These are phyloP conservation scores for Elsinoe arachidis DNA, from an alignment of 2,329 filamentous ascomycete genomes.

Conservation along the genomic window DNA sequence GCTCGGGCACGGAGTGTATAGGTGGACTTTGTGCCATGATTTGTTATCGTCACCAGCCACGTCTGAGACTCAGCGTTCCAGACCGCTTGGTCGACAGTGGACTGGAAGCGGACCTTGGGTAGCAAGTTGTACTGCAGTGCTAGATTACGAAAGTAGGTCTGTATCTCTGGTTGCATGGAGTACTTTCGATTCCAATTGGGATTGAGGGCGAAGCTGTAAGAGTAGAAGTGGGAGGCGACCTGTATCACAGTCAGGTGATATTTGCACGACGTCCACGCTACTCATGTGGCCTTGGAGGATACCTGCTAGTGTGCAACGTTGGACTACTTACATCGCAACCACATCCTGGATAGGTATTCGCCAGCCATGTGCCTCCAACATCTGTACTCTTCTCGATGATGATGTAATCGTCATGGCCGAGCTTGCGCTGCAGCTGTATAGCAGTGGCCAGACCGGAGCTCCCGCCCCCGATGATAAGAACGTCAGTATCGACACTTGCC, in stretches of 20 bases:
- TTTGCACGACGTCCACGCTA: not conserved
- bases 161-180: slow-evolving; percentile 23
- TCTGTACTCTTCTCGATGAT: slow-evolving; percentile 37
- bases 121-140: slow-evolving; percentile 21
- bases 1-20: slow-evolving; percentile 19
- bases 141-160: slow-evolving; percentile 21
- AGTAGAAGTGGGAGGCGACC: slow-evolving; percentile 37
- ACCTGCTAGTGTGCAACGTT: not conserved
- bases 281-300: no score
- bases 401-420: slow-evolving; percentile 32
- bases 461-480: slow-evolving; percentile 45
- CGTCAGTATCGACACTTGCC: slow-evolving; percentile 35
- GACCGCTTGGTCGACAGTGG: slow-evolving; percentile 20
- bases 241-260: not conserved
- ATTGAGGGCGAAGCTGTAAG: slow-evolving; percentile 48
- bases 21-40: slow-evolving; percentile 20
- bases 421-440: slow-evolving; percentile 36
- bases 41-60: slow-evolving; percentile 23
- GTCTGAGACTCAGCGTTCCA: slow-evolving; percentile 22
- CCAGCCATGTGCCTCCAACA: slow-evolving; percentile 31
- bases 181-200: slow-evolving; percentile 41
- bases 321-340: slow-evolving; percentile 27
- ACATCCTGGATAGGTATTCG: slow-evolving; percentile 31
- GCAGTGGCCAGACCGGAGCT: slow-evolving; percentile 40
- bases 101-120: slow-evolving; percentile 20